Evolutionary conservation across 768 basidiomycete genomes (phyloP), one percentile per base, ranked within the genome.

Genomic region (Xanthoconium purpureum): DNA sequence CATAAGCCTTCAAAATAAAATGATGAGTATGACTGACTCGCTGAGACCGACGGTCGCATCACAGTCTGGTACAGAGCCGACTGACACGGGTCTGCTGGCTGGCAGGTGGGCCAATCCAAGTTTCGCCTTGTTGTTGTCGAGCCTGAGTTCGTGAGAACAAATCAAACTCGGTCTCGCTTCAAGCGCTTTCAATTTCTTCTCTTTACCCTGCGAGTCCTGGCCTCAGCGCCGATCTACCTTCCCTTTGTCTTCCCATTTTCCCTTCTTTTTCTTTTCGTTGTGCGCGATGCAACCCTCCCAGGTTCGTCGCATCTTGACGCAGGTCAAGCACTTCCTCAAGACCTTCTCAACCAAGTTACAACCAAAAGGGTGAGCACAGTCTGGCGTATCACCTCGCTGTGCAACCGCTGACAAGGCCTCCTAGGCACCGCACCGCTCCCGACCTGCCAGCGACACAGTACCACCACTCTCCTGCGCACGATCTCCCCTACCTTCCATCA

Each of bases 401-500:
- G 24, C 24, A 24, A 24, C 24, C 4, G 24, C 42, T 62, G 57
- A 68, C 52, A 13, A 39, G 11, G 14, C 30, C 5, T 36, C n/a
- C 32, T 40, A 68, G 69, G 30, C 52, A 36, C 13, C 32, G 40
- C 11, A 42, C 18, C 39, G 9, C 52, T 35, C 54, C 44, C 35
- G 32, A 45, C 28, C 37, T 40, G 12, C 61, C 58, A 28, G 57
- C 35, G 44, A 57, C 46, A 42, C 71, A 55, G 15, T 61, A 58
- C 43, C 60, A 59, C 51, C 66, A 73, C 53, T 55, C 70, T 11
- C 70, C 70, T 1, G 70, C 71, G 17, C 71, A 65, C 40, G 70
- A 71, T 52, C 68, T 75, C n/a, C 78, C 77, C 15, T 58, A 69
- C 54, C 75, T 88, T 14, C 87, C 87, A 0, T 66, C 78, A 2